Base-by-base conservation (phyloP, 106 monocot species). In the Phalaenopsis aphrodite region DNA sequence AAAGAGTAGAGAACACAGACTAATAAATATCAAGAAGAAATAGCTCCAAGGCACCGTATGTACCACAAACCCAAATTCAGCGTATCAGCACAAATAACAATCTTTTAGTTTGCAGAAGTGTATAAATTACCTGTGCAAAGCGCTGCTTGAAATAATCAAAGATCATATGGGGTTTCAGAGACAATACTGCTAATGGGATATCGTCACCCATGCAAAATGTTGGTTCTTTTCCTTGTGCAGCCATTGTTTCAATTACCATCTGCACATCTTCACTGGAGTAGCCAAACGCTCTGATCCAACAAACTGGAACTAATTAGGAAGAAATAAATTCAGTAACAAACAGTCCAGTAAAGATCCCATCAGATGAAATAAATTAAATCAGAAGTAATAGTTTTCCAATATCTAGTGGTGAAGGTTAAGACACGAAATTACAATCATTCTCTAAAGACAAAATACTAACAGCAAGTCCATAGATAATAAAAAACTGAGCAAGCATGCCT, bases 161-260 rank as follows among this genome's bases (percentile, higher is more conserved):
- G 39, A 98, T 79, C 92, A 98, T 92, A 80, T 98, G 98, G 61
- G 94, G 84, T 73, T 87, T 98, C 69, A 88, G 88, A 76, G 98
- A 98, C 58, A 98, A 52, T 39, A 86, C 89, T 17, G 98, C 94
- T 78, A 98, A 85, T 61, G 98, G 98, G 80, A 93, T 94, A 86
- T 98, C 98, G 85, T 98, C 98, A 42, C 98, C 98, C 98, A 94
- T 98, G 79, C 94, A 98, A 85, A 98, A 98, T 84, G 98, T 98
- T 55, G 98, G 98, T 48, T 98, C 98, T 83, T 98, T 98, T 49
- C 98, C 98, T 89, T 98, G 98, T 48, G 92, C 88, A 55, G 98
- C 98, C 98, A 98, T 98, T 76, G 94, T 83, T 86, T 98, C 98
- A 85, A 98, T 98, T 9, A 98, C 90, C 98, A 98, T 90, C 76